These are phyloP conservation scores for Mallotus japonicus DNA, from an alignment of 441 rosid species.

Conservation along the genomic window DNA sequence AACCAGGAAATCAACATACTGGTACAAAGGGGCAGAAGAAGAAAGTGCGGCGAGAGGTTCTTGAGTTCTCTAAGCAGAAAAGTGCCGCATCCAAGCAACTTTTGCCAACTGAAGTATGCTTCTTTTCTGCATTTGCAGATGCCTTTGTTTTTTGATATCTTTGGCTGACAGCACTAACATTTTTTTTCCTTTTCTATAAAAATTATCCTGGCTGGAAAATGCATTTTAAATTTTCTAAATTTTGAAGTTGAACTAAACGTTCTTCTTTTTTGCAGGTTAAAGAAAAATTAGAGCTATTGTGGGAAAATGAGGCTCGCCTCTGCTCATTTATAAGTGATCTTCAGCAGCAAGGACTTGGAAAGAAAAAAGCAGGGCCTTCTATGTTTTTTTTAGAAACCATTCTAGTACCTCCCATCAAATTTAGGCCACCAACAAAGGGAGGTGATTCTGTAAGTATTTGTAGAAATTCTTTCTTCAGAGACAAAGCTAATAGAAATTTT, in stretches of 20 bases:
- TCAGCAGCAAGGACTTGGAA: slow-evolving; percentile 58
- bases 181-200: background rate
- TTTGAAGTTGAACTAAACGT: background rate
- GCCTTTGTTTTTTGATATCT: background rate
- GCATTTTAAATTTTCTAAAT: slow-evolving; percentile 13
- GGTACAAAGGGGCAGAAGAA: slow-evolving; percentile 31
- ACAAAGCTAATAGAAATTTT: background rate
- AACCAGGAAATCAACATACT: slow-evolving; percentile 30
- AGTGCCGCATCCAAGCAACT: slow-evolving; percentile 42
- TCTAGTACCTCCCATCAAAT: slow-evolving; percentile 88
- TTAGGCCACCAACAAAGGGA: slow-evolving; percentile 85
- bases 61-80: slow-evolving; percentile 40
- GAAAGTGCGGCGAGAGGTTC: slow-evolving; percentile 26
- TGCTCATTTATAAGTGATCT: slow-evolving; percentile 79
- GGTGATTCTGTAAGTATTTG: slow-evolving; percentile 69
- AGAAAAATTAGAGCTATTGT: slow-evolving; percentile 52
- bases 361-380: slow-evolving; percentile 45
- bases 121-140: slow-evolving; percentile 18
- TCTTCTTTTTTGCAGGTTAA: slow-evolving; percentile 52
- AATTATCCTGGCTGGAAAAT: background rate
- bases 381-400: slow-evolving; percentile 80
- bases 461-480: background rate
- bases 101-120: slow-evolving; percentile 72
- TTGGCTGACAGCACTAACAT: background rate
- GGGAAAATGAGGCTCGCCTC: slow-evolving; percentile 80